Percentiles rank a stretch among this genome's conserved stretches.
These are phyloP conservation scores for Heritiera littoralis DNA, from an alignment of 345 rosid genomes.

Conservation along the genomic window DNA sequence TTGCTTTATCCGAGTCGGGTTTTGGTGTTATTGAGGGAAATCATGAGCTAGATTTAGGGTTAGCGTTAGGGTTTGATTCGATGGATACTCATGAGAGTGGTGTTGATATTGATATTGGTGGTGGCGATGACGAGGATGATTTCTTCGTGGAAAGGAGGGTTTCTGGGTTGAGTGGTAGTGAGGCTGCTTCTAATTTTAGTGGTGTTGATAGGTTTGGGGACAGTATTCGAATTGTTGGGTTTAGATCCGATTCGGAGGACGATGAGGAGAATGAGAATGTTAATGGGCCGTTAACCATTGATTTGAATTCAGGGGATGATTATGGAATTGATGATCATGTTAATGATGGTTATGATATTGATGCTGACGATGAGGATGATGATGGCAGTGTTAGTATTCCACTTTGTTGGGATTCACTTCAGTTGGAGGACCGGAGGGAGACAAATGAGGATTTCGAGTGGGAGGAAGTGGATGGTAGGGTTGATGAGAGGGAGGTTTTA, in stretches of 20 bases:
- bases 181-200: conserved; percentile 34
- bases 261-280: conserved; percentile 40
- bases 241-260: conserved; percentile 50
- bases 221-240: conserved; percentile 41
- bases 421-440: conserved; percentile 61
- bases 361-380: conserved; percentile 52
- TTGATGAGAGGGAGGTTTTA: conserved; percentile 65
- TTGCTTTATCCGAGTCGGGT: conserved; percentile 37
- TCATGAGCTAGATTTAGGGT: conserved; percentile 28
- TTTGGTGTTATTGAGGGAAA: conserved; percentile 49
- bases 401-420: conserved; percentile 78
- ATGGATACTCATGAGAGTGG: conserved; percentile 34
- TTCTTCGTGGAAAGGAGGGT: conserved; percentile 56
- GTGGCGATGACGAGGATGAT: conserved; percentile 40
- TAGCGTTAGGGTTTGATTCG: conserved; percentile 52
- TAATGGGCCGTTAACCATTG: conserved; percentile 33
- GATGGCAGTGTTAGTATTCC: conserved; percentile 51
- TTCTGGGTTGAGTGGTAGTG: conserved; percentile 37
- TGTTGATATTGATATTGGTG: conserved; percentile 24
- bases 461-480: conserved; percentile 81
- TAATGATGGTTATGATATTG: conserved; percentile 32
- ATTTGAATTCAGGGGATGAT: conserved; percentile 55
- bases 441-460: conserved; percentile 78
- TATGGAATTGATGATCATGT: conserved; percentile 31
- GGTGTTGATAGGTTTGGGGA: conserved; percentile 16